Conservation (phyloP, 2,329 filamentous ascomycete species). For the Camillea tinctor region DNA sequence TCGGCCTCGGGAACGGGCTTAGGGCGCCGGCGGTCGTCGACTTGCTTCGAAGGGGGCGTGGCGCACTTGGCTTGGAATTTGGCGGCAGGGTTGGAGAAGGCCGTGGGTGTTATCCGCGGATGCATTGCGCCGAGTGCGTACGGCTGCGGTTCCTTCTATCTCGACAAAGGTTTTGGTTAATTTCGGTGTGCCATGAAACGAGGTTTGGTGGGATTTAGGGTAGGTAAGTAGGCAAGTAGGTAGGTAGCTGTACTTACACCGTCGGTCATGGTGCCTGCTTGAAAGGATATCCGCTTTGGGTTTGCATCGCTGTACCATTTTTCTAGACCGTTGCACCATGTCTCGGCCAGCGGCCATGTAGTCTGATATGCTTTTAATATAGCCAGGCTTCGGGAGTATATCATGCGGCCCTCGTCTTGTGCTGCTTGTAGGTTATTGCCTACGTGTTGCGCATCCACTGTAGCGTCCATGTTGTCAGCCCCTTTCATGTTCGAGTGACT, state of each 20-base stretch:
- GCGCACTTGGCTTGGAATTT: slow-evolving; percentile 23
- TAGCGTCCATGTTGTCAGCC: slow-evolving; percentile 7
- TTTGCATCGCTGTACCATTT: slow-evolving; percentile 46
- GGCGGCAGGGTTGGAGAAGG: slow-evolving; percentile 15
- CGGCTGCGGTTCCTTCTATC: slow-evolving; percentile 25
- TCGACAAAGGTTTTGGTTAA: slow-evolving; percentile 7
- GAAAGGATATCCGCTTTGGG: slow-evolving; percentile 37
- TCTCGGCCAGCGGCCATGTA: slow-evolving; percentile 52
- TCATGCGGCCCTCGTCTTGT: slow-evolving; percentile 41
- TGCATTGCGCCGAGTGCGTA: slow-evolving; percentile 27
- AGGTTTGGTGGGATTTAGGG: too few relatives aligned
- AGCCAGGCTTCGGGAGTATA: slow-evolving; percentile 44
- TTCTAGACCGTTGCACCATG: slow-evolving; percentile 51
- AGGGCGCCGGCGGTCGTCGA: slow-evolving; percentile 10
- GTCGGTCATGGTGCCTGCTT: slow-evolving; percentile 50
- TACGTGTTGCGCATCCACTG: slow-evolving; percentile 28
- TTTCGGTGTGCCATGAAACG: not conserved
- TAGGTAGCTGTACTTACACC: slow-evolving; percentile 43
- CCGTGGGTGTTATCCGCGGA: slow-evolving; percentile 22
- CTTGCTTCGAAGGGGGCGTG: slow-evolving; percentile 15
- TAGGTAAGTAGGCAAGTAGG: too few relatives aligned
- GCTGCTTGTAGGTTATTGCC: slow-evolving; percentile 39
- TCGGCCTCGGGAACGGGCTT: slow-evolving; percentile 17
- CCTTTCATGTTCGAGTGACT: not conserved
- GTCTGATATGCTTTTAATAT: slow-evolving; percentile 49